These are phyloP conservation scores for Serendipita indica DNA, from an alignment of 768 basidiomycete species.

Conservation along the genomic window DNA sequence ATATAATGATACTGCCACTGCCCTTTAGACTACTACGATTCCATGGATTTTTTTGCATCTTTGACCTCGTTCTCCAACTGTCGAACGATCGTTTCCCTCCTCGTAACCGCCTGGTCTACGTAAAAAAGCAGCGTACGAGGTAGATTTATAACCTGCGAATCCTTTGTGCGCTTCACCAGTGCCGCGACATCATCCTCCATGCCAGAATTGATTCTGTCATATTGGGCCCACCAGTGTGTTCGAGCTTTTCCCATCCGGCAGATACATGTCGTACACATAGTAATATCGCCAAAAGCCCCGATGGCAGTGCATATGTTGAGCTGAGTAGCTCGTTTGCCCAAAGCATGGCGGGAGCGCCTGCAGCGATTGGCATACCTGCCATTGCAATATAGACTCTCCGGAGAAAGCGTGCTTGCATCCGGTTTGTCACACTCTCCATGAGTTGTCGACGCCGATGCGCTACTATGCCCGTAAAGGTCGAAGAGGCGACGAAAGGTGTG, in stretches of 20 bases:
- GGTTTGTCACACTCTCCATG: background rate
- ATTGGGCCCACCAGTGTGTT: background rate
- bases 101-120: too few relatives aligned
- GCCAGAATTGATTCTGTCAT: background rate
- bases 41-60: background rate
- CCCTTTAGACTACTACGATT: too few relatives aligned
- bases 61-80: slow-evolving; percentile 47
- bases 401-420: background rate
- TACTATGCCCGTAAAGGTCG: background rate
- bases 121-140: too few relatives aligned
- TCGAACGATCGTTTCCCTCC: slow-evolving; percentile 26
- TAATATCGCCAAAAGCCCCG: background rate
- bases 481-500: background rate
- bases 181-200: background rate
- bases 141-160: background rate
- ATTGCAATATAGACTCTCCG: background rate
- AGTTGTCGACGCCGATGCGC: background rate
- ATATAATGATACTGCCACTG: too few relatives aligned
- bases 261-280: background rate
- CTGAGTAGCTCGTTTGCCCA: background rate
- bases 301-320: background rate
- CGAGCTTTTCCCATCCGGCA: background rate
- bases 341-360: background rate
- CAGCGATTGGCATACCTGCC: background rate
- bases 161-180: background rate